Evolutionary conservation across 2,329 filamentous ascomycete species (phyloP), one percentile per base, ranked within the genome.

Genomic region (Botryosphaeria dothidea): DNA sequence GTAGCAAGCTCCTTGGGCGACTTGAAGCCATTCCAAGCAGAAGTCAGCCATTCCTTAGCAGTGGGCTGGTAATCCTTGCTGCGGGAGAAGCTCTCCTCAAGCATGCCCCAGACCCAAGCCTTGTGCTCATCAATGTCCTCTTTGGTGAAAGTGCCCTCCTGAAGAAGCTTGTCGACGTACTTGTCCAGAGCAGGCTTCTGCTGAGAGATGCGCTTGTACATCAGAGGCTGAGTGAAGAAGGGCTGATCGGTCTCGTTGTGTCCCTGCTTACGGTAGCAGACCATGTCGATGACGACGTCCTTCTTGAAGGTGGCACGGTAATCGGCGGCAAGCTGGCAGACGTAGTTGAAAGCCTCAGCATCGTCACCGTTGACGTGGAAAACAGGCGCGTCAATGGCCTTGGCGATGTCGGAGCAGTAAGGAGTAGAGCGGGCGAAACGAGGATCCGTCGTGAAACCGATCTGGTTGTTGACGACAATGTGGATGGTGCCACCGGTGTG

Each of bases 191-290:
- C 92, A 51, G 90, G 88, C 69, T 90, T 86, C 78, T 98, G 92
- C 66, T 90, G 85, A 71, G 89, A 87, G 76, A 99, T 98, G 74
- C 91, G 92, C 89, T 98, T 97, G 88, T 99, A 99, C 95, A 99
- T 99, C 71, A 97, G 83, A 45, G 95, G 95, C 79, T 99, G 95
- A n/a, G 95, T 99, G 85, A 99, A 99, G 45, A 94, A 97, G 54
- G 95, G 95, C 84, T 99, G 95, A 77, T 99, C 95, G 11, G 95
- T 99, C 84, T 99, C 95, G 83, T 99, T 99, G 88, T 99, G 95
- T 68, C 95, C 95, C 79, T 97, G 89, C 84, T 98, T 99, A 76
- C 95, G 91, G 86, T 99, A 99, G 86, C 95, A 99, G 76, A 98
- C 93, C 73, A 99, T 88, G 79, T 99, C 95, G 74, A 99, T 92